Conservation (phyloP, 768 basidiomycete species). For the Neoboletus brunneissimus region DNA sequence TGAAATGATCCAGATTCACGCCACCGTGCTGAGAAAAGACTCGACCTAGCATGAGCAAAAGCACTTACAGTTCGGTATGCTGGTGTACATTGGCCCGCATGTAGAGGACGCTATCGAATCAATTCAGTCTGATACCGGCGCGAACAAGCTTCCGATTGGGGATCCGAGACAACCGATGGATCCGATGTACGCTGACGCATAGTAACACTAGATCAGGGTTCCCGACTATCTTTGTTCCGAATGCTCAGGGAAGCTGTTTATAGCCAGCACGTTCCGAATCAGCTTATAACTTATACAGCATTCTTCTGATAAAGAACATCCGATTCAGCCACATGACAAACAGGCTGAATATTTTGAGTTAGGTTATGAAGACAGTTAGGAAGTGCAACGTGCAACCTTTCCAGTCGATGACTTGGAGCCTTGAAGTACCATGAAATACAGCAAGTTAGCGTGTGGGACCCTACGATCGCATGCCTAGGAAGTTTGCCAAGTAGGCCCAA, state of each 20-base stretch:
- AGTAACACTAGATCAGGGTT: slow-evolving; percentile 21
- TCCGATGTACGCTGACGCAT: slow-evolving; percentile 19
- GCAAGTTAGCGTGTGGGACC: slow-evolving; percentile 28
- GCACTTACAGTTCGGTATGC: slow-evolving; percentile 4
- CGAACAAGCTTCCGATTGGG: slow-evolving; percentile 11
- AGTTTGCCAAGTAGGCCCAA: slow-evolving; percentile 22
- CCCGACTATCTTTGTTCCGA: slow-evolving; percentile 27
- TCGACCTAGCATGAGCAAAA: not conserved
- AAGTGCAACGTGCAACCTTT: slow-evolving; percentile 21
- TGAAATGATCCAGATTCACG: not conserved
- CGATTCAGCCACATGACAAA: slow-evolving; percentile 32
- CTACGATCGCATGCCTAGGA: slow-evolving; percentile 22
- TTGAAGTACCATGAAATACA: slow-evolving; percentile 22
- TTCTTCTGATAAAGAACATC: slow-evolving; percentile 29
- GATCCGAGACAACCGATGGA: slow-evolving; percentile 17
- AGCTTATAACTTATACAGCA: slow-evolving; percentile 6
- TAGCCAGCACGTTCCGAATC: slow-evolving; percentile 22
- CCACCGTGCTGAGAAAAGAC: slow-evolving; percentile 5
- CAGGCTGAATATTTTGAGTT: slow-evolving; percentile 15
- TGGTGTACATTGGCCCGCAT: not conserved
- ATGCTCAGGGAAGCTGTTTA: slow-evolving; percentile 24
- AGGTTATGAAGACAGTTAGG: slow-evolving; percentile 8
- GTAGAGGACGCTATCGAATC: slow-evolving; percentile 1
- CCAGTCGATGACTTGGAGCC: slow-evolving; percentile 11
- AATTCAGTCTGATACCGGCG: slow-evolving; percentile 2